Conservation (phyloP, 2,329 filamentous ascomycete species). For the Emydomyces testavorans region DNA sequence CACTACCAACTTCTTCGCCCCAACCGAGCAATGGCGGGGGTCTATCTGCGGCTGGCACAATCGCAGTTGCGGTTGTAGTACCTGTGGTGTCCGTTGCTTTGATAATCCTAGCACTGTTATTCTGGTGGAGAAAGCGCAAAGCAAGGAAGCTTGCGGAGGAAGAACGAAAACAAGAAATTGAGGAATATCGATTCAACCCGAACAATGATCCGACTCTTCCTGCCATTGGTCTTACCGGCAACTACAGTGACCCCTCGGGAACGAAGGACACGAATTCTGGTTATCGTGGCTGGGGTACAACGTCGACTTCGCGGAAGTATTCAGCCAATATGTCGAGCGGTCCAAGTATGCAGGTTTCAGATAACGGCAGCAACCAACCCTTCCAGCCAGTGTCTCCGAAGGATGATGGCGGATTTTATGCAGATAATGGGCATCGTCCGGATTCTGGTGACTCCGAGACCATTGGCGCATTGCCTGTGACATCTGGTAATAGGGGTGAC, state of each 20-base stretch:
- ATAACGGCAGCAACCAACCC: constrained; percentile 50
- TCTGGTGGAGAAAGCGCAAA: constrained; percentile 82
- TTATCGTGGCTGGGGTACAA: constrained; percentile 93
- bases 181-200: constrained; percentile 96
- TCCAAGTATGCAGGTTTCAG: constrained; percentile 52
- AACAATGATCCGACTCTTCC: constrained; percentile 80
- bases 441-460: constrained; percentile 65
- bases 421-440: constrained; percentile 42
- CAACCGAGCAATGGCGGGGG: constrained; percentile 25
- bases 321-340: constrained; percentile 83
- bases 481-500: constrained; percentile 24
- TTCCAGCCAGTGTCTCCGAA: constrained; percentile 50
- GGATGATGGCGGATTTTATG: constrained; percentile 46
- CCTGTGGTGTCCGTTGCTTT: constrained; percentile 81
- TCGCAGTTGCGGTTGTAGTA: constrained; percentile 86
- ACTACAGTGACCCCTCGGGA: constrained; percentile 48
- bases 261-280: constrained; percentile 59
- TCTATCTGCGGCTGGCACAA: constrained; percentile 50
- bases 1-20: constrained; percentile 21
- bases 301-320: constrained; percentile 65
- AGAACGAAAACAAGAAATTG: constrained; percentile 84
- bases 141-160: constrained; percentile 75
- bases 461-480: constrained; percentile 57
- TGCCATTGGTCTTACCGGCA: constrained; percentile 39
- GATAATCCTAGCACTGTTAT: constrained; percentile 63